Evolutionary conservation across 2,329 filamentous ascomycete species (phyloP), one percentile per base, ranked within the genome.

Genomic region (Akanthomyces dipterigenus): DNA sequence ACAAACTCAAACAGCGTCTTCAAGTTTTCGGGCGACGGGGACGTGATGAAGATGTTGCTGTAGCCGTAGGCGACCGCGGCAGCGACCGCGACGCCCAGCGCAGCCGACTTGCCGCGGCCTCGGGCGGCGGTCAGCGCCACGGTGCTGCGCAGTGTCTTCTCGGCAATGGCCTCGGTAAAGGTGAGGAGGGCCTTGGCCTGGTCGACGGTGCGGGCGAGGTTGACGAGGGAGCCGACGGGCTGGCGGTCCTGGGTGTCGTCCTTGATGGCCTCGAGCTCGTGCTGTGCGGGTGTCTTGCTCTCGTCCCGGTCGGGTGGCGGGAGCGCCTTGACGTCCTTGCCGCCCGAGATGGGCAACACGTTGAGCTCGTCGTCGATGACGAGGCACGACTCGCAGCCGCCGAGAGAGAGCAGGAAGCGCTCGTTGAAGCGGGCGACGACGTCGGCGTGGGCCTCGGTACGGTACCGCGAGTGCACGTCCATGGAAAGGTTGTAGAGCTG

Each of bases 11-110:
- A 99, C 8, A 99, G 81, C 0, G 95, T 99, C 78, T 98, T 99
- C 81, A 99, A 81, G 76, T 99, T 99, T 77, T 99, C 96, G 0
- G 95, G 95, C 64, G 91, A 97, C 0, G 93, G 93, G 1, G 93
- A 98, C 1, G 95, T 99, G 72, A 99, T 96, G 77, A 99, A 99
- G 69, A 99, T 96, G 74, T 99, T 99, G 79, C 92, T 96, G 76
- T 99, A 99, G 28, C 95, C 95, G 71, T 98, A 90, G 1, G 95
- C 93, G 49, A 99, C 85, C 1, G 96, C 96, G 3, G 95, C 92
- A 3, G 95, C 95, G 48, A 99, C 89, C 3, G 95, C 92, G 56
- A 99, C 88, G 76, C 95, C 95, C 69, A 99, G 83, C 28, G 95
- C 95, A 20, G 95, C 96, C 22, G 95, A 99, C 77, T 99, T 99